Evolutionary conservation across 805 yeast genomes (phyloP).

Genomic region (Kodamaea hsintzibuensis): DNA sequence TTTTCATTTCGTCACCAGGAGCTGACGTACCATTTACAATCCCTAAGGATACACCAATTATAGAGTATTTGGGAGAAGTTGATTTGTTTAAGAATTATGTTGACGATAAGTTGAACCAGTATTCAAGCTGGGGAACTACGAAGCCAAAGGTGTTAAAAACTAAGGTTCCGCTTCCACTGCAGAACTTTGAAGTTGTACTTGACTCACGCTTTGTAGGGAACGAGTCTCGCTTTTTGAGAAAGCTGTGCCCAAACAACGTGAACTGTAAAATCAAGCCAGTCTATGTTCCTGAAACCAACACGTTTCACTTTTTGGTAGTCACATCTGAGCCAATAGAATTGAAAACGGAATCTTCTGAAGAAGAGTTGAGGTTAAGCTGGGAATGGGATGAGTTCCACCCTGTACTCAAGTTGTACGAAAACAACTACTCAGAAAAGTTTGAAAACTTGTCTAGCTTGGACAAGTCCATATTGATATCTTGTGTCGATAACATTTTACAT

Average conservation of each 20-base stretch:
- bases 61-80: slow-evolving; percentile 73
- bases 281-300: slow-evolving; percentile 38
- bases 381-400: slow-evolving; percentile 87
- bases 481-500: slow-evolving; percentile 61
- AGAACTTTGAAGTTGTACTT: slow-evolving; percentile 60
- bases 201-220: slow-evolving; percentile 85
- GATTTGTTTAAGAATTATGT: slow-evolving; percentile 65
- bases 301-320: slow-evolving; percentile 52
- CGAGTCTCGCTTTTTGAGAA: slow-evolving; percentile 69
- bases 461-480: slow-evolving; percentile 55
- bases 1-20: slow-evolving; percentile 41
- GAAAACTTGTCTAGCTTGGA: slow-evolving; percentile 56
- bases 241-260: slow-evolving; percentile 63
- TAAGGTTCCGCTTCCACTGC: slow-evolving; percentile 16
- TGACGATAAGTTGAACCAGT: slow-evolving; percentile 71
- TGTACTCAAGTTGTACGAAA: slow-evolving; percentile 51
- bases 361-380: slow-evolving; percentile 82
- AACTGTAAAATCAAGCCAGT: slow-evolving; percentile 66
- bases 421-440: slow-evolving; percentile 33
- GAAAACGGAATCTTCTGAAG: slow-evolving; percentile 43
- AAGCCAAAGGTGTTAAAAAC: slow-evolving; percentile 40
- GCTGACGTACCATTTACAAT: slow-evolving; percentile 23
- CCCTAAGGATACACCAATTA: slow-evolving; percentile 50
- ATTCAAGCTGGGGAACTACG: slow-evolving; percentile 69
- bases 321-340: slow-evolving; percentile 54